These are phyloP conservation scores for Eremothecium coryli DNA, from an alignment of 1,139 yeast genomes.

Conservation along the genomic window DNA sequence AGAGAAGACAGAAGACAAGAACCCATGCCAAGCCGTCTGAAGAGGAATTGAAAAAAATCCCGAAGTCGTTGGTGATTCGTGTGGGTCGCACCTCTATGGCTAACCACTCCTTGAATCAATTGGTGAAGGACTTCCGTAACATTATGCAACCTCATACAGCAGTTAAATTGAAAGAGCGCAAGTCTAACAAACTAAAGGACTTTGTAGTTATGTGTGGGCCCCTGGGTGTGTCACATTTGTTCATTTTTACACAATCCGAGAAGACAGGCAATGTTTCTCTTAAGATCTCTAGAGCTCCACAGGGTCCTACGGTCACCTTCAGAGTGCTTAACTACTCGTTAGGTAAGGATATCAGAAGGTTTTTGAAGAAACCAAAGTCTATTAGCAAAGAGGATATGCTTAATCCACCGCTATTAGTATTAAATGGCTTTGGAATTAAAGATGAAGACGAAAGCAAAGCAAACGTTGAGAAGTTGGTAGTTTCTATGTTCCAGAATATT, in stretches of 20 bases:
- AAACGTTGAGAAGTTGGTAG: constrained; percentile 65
- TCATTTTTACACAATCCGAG: constrained; percentile 76
- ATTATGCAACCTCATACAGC: constrained; percentile 98
- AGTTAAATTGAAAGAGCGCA: constrained; percentile 73
- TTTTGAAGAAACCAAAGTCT: constrained; percentile 62
- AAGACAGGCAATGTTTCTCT: constrained; percentile 71
- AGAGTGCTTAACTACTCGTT: constrained; percentile 68
- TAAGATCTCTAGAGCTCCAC: constrained; percentile 78
- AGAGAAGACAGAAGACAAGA: constrained; percentile 53
- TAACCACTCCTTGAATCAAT: constrained; percentile 72
- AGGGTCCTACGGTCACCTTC: constrained; percentile 91
- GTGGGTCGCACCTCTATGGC: constrained; percentile 64
- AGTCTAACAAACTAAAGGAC: constrained; percentile 78
- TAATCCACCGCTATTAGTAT: constrained; percentile 80
- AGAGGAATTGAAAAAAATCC: constrained; percentile 61
- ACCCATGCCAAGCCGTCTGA: constrained; percentile 65
- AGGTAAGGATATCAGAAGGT: constrained; percentile 67
- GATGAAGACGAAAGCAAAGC: constrained; percentile 27
- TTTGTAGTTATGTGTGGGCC: constrained; percentile 97
- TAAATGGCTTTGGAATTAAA: constrained; percentile 64
- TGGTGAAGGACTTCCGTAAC: constrained; percentile 78
- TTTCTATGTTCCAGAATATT: constrained; percentile 90
- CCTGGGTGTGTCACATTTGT: constrained; percentile 79
- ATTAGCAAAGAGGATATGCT: constrained; percentile 57
- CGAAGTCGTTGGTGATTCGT: constrained; percentile 87